Base-by-base conservation (phyloP, 805 yeast species). In the Clavispora santaluciae region DNA sequence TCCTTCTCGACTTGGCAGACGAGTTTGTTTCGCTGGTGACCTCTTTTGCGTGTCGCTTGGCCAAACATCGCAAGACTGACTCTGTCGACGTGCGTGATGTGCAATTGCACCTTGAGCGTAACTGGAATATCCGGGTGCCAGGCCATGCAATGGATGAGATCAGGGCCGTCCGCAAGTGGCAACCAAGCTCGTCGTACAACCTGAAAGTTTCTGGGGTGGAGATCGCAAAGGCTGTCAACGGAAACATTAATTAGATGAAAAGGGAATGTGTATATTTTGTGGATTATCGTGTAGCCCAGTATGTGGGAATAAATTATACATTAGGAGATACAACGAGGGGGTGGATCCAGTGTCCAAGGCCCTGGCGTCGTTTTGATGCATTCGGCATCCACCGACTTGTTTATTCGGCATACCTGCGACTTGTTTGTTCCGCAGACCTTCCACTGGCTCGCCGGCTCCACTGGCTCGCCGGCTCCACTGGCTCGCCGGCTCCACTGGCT, bases 71-170 rank as follows among this genome's bases (percentile, higher is more conserved):
- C 52, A 88, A 86, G 56, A 79, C 87, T 6, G 96, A 91, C 45
- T 77, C 83, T 26, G 69, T 93, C 20, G 98, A 91, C 50, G 87
- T 86, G 12, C 80, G 81, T 52, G 99, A 93, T 60, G 77, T 95
- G 38, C 98, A 93, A 61, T 64, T 93, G 42, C 96, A 93, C 60
- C 70, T 93, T 53, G 96, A 89, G 54, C 78, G 86, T 53, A 89
- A 90, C 61, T 91, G 96, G 97, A 90, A 91, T 61, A 87, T 93
- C 41, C 79, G 95, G 51, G 78, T 91, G 22, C 98, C 99, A 0
- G 99, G 98, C 4, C 89, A 81, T 61, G 78, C 95, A 9, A 80
- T 88, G 49, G 99, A 91, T 63, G 98, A 90, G 54, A 83, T 91
- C 33, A 73, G 96, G 54, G 75, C 79, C 55, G 78, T 83, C 15